Base-by-base conservation (phyloP, 805 yeast genomes). In the Candida chauliodis region DNA sequence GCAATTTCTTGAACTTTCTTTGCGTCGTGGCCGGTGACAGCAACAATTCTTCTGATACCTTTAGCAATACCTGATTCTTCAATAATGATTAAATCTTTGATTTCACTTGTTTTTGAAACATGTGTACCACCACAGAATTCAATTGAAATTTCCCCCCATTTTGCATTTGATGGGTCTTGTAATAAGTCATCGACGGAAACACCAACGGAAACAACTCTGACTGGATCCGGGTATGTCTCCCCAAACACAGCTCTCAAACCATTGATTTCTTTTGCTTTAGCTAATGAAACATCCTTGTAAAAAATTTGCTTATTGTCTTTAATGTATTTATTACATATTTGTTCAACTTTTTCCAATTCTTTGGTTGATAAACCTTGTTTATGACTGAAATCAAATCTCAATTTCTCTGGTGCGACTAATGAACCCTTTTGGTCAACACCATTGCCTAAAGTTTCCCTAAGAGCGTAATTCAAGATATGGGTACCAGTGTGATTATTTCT, bases 111-210 rank as follows among this genome's bases (percentile, higher is more conserved):
- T 64, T 84, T 83, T 35, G 78, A 74, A 49, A 93, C 96, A 56
- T 93, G 99, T 9, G 99, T 93, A 67, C 99, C 99, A 68, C 99
- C 99, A 69, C 99, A 93, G 75, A 93, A 93, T 69, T 93, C 99
- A 49, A 93, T 75, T 1, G 96, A 87, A 55, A 76, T 71, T 29
- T 76, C 67, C 52, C 61, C 66, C 98, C 99, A 93, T 54, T 86
- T 78, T 36, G 69, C 67, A 56, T 77, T 84, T 20, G 68, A 51
- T 50, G 97, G 96, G 51, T 80, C 71, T 5, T 73, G 71, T 48
- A 91, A 60, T 50, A 93, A 70, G 10, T 84, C 93, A 18, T 85
- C 89, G 30, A 93, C 89, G 33, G 96, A 81, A 28, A 77, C 83
- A 56, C 99, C 99, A 55, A 93, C 85, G 21, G 96, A 86, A 34